Evolutionary conservation across 805 yeast genomes (phyloP).

Genomic region (Isabelozyma gotoi): DNA sequence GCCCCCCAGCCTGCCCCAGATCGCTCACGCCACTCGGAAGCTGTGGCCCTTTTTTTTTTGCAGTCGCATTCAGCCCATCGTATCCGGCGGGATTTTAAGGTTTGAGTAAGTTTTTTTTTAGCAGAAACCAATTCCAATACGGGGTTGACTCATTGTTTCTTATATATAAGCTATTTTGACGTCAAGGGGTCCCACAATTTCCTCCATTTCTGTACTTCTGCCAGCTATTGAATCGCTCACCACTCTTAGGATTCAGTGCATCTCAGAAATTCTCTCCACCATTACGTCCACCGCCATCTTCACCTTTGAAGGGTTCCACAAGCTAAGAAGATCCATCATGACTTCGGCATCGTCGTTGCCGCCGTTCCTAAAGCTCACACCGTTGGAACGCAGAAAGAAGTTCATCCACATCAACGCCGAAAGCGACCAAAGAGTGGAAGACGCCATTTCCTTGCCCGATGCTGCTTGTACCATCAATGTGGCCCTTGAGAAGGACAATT

Average conservation of each 20-base stretch:
- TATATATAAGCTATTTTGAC: too few species aligned
- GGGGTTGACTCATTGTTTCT: too few species aligned
- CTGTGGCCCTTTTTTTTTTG: neutral
- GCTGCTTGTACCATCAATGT: conserved; percentile 7
- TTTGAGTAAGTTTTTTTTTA: too few species aligned
- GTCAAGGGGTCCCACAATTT: too few species aligned
- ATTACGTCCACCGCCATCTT: neutral
- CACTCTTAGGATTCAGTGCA: too few species aligned
- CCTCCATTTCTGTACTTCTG: too few species aligned
- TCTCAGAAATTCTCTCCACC: neutral
- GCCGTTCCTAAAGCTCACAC: neutral
- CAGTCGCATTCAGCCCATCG: too few species aligned
- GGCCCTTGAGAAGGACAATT: conserved; percentile 3
- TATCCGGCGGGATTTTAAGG: too few species aligned
- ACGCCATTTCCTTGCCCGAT: conserved; percentile 6
- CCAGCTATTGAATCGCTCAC: too few species aligned
- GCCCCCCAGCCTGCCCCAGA: neutral
- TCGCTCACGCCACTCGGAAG: neutral
- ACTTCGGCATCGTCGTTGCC: neutral
- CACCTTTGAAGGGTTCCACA: neutral
- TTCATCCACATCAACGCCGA: conserved; percentile 3
- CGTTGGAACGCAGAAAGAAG: neutral
- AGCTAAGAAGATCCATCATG: neutral
- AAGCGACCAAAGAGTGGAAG: conserved; percentile 8
- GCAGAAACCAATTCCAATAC: too few species aligned